Evolutionary conservation across 2,329 filamentous ascomycete genomes (phyloP).

Genomic region (Neonectria hederae): DNA sequence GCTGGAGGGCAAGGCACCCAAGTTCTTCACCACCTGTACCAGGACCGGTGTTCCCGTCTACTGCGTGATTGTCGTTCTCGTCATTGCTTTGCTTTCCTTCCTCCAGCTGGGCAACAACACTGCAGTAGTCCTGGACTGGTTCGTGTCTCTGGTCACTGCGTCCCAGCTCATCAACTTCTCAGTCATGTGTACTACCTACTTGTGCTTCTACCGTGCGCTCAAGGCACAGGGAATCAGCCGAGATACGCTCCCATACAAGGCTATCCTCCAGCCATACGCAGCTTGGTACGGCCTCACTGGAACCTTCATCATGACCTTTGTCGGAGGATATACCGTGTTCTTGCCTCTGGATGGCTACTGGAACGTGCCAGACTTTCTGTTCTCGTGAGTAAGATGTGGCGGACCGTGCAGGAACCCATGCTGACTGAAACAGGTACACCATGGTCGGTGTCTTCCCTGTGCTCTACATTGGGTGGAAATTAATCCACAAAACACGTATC

Average conservation of each 20-base stretch:
- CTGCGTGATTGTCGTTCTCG: conserved; percentile 72
- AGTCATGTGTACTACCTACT: conserved; percentile 75
- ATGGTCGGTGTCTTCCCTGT: conserved; percentile 77
- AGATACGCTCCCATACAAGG: conserved; percentile 74
- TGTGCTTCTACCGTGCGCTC: conserved; percentile 76
- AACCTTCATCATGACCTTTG: conserved; percentile 76
- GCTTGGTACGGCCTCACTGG: conserved; percentile 73
- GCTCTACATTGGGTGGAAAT: conserved; percentile 77
- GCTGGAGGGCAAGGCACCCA: conserved; percentile 73
- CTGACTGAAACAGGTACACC: conserved; percentile 61
- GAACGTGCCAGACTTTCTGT: conserved; percentile 76
- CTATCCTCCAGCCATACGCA: conserved; percentile 74
- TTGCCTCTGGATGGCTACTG: conserved; percentile 68
- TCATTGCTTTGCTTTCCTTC: conserved; percentile 77
- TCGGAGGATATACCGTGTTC: conserved; percentile 81
- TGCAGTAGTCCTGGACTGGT: conserved; percentile 76
- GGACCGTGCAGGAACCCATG: not conserved
- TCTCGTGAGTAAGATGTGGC: conserved; percentile 62
- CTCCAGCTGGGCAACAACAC: conserved; percentile 74
- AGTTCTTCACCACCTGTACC: conserved; percentile 68
- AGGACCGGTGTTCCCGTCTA: conserved; percentile 76
- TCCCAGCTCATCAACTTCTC: conserved; percentile 79
- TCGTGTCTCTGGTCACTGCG: conserved; percentile 74
- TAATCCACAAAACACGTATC: conserved; percentile 70
- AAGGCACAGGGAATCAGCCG: conserved; percentile 74